Evolutionary conservation across 116 monocot species (phyloP), one percentile per base, ranked within the genome.

Genomic region (Iris pallida): DNA sequence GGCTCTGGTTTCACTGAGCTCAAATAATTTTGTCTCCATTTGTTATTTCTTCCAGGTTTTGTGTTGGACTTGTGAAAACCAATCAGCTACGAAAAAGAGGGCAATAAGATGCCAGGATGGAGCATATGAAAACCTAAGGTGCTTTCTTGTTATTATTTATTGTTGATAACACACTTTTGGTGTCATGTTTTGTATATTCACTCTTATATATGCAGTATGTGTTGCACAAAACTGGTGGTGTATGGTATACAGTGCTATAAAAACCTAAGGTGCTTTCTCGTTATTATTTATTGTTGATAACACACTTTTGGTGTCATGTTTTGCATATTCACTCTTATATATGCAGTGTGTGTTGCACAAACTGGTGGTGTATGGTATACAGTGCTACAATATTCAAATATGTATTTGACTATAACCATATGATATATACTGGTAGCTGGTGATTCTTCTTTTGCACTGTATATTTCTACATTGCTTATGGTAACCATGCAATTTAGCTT

Each of bases 331-430:
- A 18, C 43, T 40, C 63, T 79, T 55, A 49, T 20, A 54, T 18
- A 41, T 81, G 66, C 74, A 98, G 98, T 93, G 98, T 77, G 98
- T 98, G 71, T 61, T 98, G 64, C 98, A 98, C 65, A 98, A 14
- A 93, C 93, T 57, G 98, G 93, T 9, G 98, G 98, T n/a, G n/a
- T n/a, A 98, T 98, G 98, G 71, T 98, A 16, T 98, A 98, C 64
- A 75, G 81, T 70, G 94, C 94, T 55, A 88, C 88, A 43, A 95
- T 91, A 18, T 95, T 90, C 71, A 95, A 90, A 73, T 93, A 99
- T 84, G 90, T 93, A 58, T 99, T 99, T 66, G 98, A 99, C 78
- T 90, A 99, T 73, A 99, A 99, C 84, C 93, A 71, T 75, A 85
- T 47, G 98, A 99, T 77, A 73, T 99, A 64, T 99, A 93, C 78